Evolutionary conservation across 805 yeast species (phyloP), one percentile per base, ranked within the genome.

Genomic region (Peterozyma xylosa): DNA sequence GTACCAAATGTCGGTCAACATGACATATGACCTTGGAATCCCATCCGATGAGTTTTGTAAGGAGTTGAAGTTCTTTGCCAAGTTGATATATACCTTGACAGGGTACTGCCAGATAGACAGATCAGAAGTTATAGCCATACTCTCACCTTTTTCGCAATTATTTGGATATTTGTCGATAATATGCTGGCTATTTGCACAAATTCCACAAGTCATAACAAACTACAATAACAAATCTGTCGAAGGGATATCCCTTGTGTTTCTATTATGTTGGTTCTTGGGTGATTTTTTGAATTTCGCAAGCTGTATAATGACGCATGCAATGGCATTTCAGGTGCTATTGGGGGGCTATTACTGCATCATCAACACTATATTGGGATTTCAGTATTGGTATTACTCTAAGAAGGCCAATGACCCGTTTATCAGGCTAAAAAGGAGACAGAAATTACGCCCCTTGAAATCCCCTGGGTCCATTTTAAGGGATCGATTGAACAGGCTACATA

Each of bases 111-210:
- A 38, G 33, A 9, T 54, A 14, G 46, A 48, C 30, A 38, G 52
- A 30, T 40, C 50, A 11, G 48, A 50, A 17, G 33, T 58, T 16
- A 53, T 56, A 3, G 30, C 38, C 3, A 27, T 33, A 14, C 46
- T 54, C 30, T 38, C 37, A 11, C 58, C 62, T 3, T 46, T 66
- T 15, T 63, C 70, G 10, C 45, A 46, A 37, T 39, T 53, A 21
- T 42, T 64, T 1, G 68, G 66, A 2, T 58, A 57, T 30, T 42
- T 66, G 14, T 78, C 84, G 3, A 62, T 78, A 34, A 59, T 63
- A 5, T 70, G 80, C 46, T 83, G 91, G 90, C 64, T 82, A 33
- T 78, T 82, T 57, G 90, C 90, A 2, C 90, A 82, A 58, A 54
- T 79, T 14, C 90, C 90, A 1, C 91, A 83, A 55, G 80, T 82